Evolutionary conservation across 169 alveolate species (phyloP).

Genomic region (Plasmodium adleri): DNA sequence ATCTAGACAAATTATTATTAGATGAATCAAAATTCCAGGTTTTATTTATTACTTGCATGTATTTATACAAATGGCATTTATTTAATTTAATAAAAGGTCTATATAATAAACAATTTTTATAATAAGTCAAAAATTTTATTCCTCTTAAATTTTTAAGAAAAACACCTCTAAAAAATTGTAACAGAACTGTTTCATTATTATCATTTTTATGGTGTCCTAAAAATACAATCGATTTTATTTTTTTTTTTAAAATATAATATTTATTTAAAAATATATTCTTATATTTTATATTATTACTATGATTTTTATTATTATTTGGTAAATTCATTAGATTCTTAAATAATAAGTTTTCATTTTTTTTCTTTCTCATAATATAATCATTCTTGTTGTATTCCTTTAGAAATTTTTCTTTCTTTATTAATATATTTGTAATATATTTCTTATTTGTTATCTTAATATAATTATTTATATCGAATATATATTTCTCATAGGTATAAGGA

Average conservation of each 20-base stretch:
- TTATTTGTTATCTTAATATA: conserved; percentile 15
- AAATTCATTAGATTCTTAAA: no score
- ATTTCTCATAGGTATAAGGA: conserved; percentile 17
- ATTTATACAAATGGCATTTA: conserved; percentile 22
- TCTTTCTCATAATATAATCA: no score
- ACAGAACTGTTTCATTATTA: conserved; percentile 53
- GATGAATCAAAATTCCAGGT: conserved; percentile 51
- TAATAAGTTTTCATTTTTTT: no score
- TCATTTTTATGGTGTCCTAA: conserved; percentile 63
- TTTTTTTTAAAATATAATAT: neutral
- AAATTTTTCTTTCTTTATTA: neutral
- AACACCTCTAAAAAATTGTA: conserved; percentile 63
- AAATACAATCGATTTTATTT: conserved; percentile 28
- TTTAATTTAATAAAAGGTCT: conserved; percentile 63
- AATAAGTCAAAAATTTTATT: conserved; percentile 18
- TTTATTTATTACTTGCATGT: conserved; percentile 33
- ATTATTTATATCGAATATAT: conserved; percentile 11
- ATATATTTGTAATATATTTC: conserved; percentile 9
- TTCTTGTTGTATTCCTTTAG: no score
- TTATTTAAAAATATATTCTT: no score
- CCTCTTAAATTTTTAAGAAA: conserved; percentile 59
- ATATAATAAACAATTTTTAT: conserved; percentile 48
- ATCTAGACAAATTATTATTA: conserved; percentile 11
- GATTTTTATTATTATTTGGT: neutral
- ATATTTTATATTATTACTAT: no score